A percentile compares a stretch with the other conserved stretches of the same genome.
phyloP scores from a whole-genome alignment of 1,284 basidiomycete genomes.

The Cutaneotrichosporon sp. region DNA sequence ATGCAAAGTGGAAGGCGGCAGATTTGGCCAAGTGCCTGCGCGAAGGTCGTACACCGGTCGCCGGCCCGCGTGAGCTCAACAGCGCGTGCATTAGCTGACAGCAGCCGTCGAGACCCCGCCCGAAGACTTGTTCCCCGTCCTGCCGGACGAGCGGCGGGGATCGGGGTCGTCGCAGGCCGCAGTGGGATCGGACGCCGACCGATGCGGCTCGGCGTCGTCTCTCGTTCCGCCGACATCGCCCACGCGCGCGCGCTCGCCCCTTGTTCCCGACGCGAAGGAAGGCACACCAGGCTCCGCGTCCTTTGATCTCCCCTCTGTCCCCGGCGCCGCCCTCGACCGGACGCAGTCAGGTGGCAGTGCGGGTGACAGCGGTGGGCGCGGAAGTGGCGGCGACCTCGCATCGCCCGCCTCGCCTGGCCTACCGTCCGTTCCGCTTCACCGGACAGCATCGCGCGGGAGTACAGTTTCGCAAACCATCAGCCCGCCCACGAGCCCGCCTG shows the following conservation, averaged over 20 bases:
- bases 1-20: conserved; percentile 49
- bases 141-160: too few relatives aligned
- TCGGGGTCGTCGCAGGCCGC: background rate
- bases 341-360: background rate
- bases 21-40: conserved; percentile 47
- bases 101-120: conserved; percentile 22
- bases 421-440: too few relatives aligned
- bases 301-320: background rate
- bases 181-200: too few relatives aligned
- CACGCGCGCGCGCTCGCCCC: background rate
- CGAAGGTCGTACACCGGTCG: conserved; percentile 40
- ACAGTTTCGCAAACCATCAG: too few relatives aligned
- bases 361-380: background rate
- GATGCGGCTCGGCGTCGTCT: background rate
- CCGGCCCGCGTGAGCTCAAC: conserved; percentile 43
- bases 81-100: conserved; percentile 1
- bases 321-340: background rate
- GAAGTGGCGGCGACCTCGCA: too few relatives aligned
- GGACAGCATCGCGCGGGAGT: too few relatives aligned
- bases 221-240: conserved; percentile 8
- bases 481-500: too few relatives aligned
- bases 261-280: background rate
- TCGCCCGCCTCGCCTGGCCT: too few relatives aligned
- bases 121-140: background rate
- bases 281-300: too few relatives aligned